Percentiles rank a stretch among this genome's conserved stretches.
phyloP scores from a whole-genome alignment of 202 grass and related monocot species.

The Setaria viridis region DNA sequence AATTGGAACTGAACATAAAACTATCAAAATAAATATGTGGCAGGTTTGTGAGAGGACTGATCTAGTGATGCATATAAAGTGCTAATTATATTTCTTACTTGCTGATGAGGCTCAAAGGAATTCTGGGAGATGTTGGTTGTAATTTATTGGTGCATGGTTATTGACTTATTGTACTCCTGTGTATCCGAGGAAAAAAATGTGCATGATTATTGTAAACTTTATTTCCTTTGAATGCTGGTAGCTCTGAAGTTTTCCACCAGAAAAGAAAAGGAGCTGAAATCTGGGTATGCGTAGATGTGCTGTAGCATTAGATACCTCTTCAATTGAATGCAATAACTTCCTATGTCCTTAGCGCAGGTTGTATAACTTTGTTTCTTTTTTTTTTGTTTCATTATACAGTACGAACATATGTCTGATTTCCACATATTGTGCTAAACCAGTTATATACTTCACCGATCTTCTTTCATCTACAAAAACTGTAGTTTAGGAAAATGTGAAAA shows the following conservation, averaged over 20 bases:
- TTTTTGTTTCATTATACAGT: neutral
- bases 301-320: constrained; percentile 8
- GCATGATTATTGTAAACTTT: neutral
- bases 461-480: neutral
- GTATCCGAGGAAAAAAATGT: neutral
- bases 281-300: neutral
- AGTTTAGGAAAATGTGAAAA: neutral
- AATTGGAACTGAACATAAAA: constrained; percentile 5
- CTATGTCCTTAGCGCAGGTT: neutral
- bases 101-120: neutral
- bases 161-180: neutral
- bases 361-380: neutral
- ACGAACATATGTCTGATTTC: neutral
- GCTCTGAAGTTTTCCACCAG: neutral
- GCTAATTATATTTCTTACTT: neutral
- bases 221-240: neutral
- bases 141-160: neutral
- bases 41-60: neutral
- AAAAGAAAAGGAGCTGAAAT: neutral
- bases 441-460: neutral
- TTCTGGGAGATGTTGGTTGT: neutral
- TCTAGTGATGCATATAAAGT: neutral
- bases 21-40: neutral
- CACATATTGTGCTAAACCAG: neutral
- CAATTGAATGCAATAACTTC: neutral